Conservation (phyloP, 768 basidiomycete genomes). For the Pleurotus ostreatus region DNA sequence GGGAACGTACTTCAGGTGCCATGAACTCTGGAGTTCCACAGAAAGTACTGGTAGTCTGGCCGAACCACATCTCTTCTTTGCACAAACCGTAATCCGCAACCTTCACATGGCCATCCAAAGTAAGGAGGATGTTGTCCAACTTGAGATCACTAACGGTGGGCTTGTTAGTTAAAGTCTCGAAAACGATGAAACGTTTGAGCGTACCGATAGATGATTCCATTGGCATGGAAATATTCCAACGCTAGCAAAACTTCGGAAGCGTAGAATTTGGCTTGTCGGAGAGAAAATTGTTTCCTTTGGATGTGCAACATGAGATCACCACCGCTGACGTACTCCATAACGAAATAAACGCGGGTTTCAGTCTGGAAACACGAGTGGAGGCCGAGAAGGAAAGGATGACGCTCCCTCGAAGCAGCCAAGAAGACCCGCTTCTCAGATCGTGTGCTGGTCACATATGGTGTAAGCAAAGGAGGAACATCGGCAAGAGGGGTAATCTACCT, state of each 20-base stretch:
- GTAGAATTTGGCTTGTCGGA: constrained; percentile 98
- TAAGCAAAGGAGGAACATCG: background rate
- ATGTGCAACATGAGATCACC: constrained; percentile 99
- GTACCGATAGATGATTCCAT: constrained; percentile 98
- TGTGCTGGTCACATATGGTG: constrained; percentile 51
- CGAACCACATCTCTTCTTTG: constrained; percentile 99
- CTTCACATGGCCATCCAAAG: constrained; percentile 96
- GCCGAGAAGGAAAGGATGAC: constrained; percentile 95
- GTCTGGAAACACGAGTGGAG: constrained; percentile 99
- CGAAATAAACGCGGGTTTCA: constrained; percentile 98
- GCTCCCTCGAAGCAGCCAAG: constrained; percentile 91
- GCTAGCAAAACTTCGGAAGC: constrained; percentile 95
- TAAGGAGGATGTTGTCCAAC: constrained; percentile 95
- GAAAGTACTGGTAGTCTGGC: constrained; percentile 95
- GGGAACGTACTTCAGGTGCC: constrained; percentile 84
- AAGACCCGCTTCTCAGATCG: constrained; percentile 99
- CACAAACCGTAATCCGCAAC: constrained; percentile 99
- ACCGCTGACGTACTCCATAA: constrained; percentile 99
- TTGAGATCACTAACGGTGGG: constrained; percentile 75
- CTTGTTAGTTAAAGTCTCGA: background rate
- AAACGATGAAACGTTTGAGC: constrained; percentile 16
- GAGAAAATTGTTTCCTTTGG: constrained; percentile 97
- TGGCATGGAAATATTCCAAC: constrained; percentile 95
- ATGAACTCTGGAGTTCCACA: constrained; percentile 99
- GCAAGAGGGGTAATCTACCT: constrained; percentile 50